Evolutionary conservation across 2,329 filamentous ascomycete species (phyloP).

Genomic region (Paraphoma sp.): DNA sequence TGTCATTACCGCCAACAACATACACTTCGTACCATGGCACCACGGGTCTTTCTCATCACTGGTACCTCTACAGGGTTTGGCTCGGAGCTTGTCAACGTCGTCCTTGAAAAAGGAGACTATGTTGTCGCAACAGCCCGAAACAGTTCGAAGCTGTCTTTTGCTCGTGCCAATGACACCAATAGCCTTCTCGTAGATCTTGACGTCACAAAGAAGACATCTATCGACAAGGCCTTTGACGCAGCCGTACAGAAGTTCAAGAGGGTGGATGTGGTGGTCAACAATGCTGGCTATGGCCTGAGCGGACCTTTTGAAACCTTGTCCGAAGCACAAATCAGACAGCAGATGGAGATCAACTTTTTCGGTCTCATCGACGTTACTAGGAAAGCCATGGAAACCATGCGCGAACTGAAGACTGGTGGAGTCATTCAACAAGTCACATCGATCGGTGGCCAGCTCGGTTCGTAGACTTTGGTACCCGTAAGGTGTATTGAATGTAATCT

Average conservation of each 20-base stretch:
- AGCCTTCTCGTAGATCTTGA: slow-evolving; percentile 60
- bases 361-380: slow-evolving; percentile 62
- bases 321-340: slow-evolving; percentile 56
- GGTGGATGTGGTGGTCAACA: slow-evolving; percentile 67
- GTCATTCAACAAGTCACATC: slow-evolving; percentile 63
- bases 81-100: slow-evolving; percentile 51
- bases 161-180: slow-evolving; percentile 54
- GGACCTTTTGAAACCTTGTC: slow-evolving; percentile 61
- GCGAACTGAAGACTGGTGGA: slow-evolving; percentile 58
- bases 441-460: slow-evolving; percentile 57
- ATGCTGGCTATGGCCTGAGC: slow-evolving; percentile 64
- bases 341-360: slow-evolving; percentile 68
- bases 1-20: neutral
- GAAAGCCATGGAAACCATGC: slow-evolving; percentile 53
- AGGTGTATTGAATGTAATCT: neutral
- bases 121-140: slow-evolving; percentile 56
- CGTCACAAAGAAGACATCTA: slow-evolving; percentile 56
- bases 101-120: slow-evolving; percentile 52
- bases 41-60: slow-evolving; percentile 56
- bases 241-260: slow-evolving; percentile 59
- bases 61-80: slow-evolving; percentile 58
- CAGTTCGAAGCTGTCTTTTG: slow-evolving; percentile 50
- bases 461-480: slow-evolving; percentile 5
- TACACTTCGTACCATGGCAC: slow-evolving; percentile 40
- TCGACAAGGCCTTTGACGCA: slow-evolving; percentile 54